Evolutionary conservation across 2,329 filamentous ascomycete species (phyloP), one percentile per base, ranked within the genome.

Genomic region (Colletotrichum horii): DNA sequence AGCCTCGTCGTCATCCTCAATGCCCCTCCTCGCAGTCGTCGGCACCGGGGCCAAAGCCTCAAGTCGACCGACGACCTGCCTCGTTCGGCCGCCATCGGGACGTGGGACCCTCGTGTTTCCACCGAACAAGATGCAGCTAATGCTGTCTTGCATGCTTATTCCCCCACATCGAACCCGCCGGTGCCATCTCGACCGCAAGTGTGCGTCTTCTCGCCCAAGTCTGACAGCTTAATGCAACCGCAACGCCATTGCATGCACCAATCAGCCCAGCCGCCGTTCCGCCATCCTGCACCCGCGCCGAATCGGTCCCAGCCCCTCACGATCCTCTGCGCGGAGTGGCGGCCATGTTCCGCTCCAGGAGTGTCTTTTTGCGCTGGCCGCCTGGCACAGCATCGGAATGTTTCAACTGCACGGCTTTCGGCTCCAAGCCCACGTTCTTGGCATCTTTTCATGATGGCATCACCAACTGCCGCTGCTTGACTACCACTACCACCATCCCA

Each of bases 101-200:
- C 69, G 38, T 52, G 56, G 64, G 64, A 66, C 65, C 30, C 70
- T 55, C 56, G 22, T 24, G 56, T 75, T 66, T 65, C 70, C 73
- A 75, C 73, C 55, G 38, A 72, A 26, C 30, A 60, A 71, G 73
- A 66, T 56, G 73, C 62, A 73, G 32, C 73, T 60, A 73, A 68
- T 60, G 32, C 65, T 70, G 65, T 74, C 61, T 61, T 74, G 65
- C 74, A 70, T 75, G 74, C 38, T 75, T 70, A 66, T 66, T 66
- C 58, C 74, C 66, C 74, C 66, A 66, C 71, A 70, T 66, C 74
- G 30, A 67, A 58, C 64, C 62, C 30, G 26, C 62, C 69, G 62
- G 16, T 32, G 64, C 15, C 62, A 26, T 69, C 30, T 28, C 30
- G 70, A 24, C 65, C 26, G 24, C 26, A 28, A 58, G 24, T n/a